Percentiles rank a stretch among this genome's conserved stretches.
phyloP scores from a whole-genome alignment of 129 eudicot genomes.

The Erigeron canadensis region DNA sequence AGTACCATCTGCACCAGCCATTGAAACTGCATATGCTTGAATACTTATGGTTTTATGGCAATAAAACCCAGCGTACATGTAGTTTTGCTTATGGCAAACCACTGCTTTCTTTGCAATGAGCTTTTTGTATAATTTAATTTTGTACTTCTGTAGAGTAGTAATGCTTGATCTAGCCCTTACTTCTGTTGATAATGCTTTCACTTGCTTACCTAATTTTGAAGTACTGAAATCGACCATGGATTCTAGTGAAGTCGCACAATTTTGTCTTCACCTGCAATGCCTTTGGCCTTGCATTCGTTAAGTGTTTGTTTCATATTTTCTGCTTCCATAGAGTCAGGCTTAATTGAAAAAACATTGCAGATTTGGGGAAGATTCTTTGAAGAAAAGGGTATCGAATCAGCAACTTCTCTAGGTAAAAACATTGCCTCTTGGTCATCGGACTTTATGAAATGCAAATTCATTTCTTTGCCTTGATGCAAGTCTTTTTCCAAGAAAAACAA shows the following conservation, averaged over 20 bases:
- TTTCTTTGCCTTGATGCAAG: slow-evolving; percentile 34
- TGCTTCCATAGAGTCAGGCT: slow-evolving; percentile 46
- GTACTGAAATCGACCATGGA: slow-evolving; percentile 60
- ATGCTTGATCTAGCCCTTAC: slow-evolving; percentile 23
- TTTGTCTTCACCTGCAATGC: slow-evolving; percentile 52
- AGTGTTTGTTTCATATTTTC: slow-evolving; percentile 38
- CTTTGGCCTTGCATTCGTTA: slow-evolving; percentile 44
- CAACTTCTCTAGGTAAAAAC: slow-evolving; percentile 49
- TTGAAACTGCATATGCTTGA: slow-evolving; percentile 37
- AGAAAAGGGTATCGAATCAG: slow-evolving; percentile 59
- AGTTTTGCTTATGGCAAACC: slow-evolving; percentile 66
- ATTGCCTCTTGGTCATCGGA: slow-evolving; percentile 12
- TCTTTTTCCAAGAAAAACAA: slow-evolving; percentile 45
- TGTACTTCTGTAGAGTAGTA: slow-evolving; percentile 31
- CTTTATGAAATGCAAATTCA: slow-evolving; percentile 42
- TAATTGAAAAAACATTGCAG: slow-evolving; percentile 34
- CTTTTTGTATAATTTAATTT: slow-evolving; percentile 34
- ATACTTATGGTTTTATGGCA: slow-evolving; percentile 56
- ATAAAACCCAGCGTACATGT: slow-evolving; percentile 59
- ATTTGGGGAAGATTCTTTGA: slow-evolving; percentile 39
- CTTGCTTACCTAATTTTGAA: slow-evolving; percentile 47
- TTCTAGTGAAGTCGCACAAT: slow-evolving; percentile 70
- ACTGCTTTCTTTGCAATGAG: slow-evolving; percentile 34
- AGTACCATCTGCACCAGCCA: slow-evolving; percentile 27
- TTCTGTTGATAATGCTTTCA: slow-evolving; percentile 52